A percentile compares a stretch with the other conserved stretches of the same genome.
Conservation (phyloP, 345 rosid species). For the Euclidium syriacum region DNA sequence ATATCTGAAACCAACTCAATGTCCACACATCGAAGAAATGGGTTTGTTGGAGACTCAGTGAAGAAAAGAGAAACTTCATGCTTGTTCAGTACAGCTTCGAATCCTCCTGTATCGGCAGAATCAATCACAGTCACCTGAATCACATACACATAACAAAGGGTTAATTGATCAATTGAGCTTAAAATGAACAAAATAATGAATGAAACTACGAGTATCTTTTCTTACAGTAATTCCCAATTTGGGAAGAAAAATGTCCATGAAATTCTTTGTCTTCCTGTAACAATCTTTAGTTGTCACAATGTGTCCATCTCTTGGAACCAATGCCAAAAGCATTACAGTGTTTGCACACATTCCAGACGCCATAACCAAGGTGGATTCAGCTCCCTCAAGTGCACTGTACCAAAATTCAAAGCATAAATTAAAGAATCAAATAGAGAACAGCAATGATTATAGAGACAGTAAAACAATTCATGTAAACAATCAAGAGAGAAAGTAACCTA, state of each 20-base stretch:
- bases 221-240: constrained; percentile 63
- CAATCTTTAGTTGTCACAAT: constrained; percentile 77
- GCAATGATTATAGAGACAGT: constrained; percentile 3
- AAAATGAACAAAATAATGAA: neutral
- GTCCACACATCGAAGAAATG: constrained; percentile 80
- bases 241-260: constrained; percentile 71
- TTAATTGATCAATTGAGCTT: neutral
- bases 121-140: constrained; percentile 73
- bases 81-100: constrained; percentile 53
- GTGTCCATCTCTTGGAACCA: constrained; percentile 84
- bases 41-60: constrained; percentile 83
- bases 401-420: too few relatives aligned
- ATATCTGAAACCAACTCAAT: constrained; percentile 64
- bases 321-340: constrained; percentile 62
- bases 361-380: constrained; percentile 71
- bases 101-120: constrained; percentile 60
- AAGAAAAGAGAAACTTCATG: constrained; percentile 73
- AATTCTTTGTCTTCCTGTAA: constrained; percentile 72
- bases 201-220: neutral
- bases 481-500: constrained; percentile 39
- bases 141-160: constrained; percentile 4
- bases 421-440: too few relatives aligned
- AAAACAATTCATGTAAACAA: neutral
- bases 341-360: constrained; percentile 92
- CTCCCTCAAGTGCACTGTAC: constrained; percentile 75